These are phyloP conservation scores for Pugionium cornutum DNA, from an alignment of 345 rosid species.

Conservation along the genomic window DNA sequence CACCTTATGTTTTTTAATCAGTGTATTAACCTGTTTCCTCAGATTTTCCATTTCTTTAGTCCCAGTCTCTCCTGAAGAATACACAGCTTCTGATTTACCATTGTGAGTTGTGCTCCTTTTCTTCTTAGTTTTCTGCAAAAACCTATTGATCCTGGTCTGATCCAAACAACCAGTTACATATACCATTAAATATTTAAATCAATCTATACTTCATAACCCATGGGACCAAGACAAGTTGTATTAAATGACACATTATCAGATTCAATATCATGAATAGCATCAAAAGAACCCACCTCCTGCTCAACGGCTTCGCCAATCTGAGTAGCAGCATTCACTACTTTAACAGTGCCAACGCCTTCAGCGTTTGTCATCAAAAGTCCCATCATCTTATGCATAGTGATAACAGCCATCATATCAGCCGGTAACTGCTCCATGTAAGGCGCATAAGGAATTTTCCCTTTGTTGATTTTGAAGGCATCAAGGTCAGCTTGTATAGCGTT, in stretches of 20 bases:
- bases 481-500: constrained; percentile 81
- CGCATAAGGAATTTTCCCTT: constrained; percentile 47
- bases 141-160: constrained; percentile 72
- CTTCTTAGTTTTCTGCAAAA: constrained; percentile 74
- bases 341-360: constrained; percentile 63
- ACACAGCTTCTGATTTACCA: constrained; percentile 43
- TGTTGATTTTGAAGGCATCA: constrained; percentile 45
- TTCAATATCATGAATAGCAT: not conserved
- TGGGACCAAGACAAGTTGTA: constrained; percentile 18
- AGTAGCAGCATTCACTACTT: constrained; percentile 73
- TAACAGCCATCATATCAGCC: constrained; percentile 89
- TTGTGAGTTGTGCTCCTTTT: constrained; percentile 40
- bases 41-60: constrained; percentile 54
- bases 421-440: constrained; percentile 61
- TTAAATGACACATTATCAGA: not conserved
- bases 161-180: constrained; percentile 26
- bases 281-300: constrained; percentile 62
- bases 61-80: constrained; percentile 38
- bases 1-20: constrained; percentile 71
- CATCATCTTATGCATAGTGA: constrained; percentile 93
- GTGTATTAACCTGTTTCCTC: constrained; percentile 56
- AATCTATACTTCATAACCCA: too few relatives aligned
- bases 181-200: not conserved
- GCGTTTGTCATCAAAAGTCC: constrained; percentile 67
- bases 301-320: constrained; percentile 93